Conservation (phyloP, 192 early-diverging fungal genomes). For the Gamsiella multidivaricata region DNA sequence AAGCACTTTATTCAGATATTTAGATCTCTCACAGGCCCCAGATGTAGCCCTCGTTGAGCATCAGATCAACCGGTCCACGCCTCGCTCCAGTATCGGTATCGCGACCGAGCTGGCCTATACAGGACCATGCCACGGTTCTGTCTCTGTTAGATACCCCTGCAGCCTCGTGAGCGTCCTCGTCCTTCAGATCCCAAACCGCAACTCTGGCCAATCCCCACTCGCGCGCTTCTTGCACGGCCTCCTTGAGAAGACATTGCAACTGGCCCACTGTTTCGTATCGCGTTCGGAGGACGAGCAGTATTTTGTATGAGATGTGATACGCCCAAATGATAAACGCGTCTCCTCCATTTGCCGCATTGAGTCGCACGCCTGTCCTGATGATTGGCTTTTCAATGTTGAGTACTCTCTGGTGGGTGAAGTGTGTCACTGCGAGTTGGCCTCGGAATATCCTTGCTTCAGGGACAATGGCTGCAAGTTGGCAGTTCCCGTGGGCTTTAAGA, state of each 20-base stretch:
- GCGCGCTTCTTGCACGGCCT: conserved; percentile 14
- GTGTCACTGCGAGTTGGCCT: background rate
- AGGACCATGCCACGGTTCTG: conserved; percentile 2
- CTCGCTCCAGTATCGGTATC: background rate
- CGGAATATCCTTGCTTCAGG: conserved; percentile 2
- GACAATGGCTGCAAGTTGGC: background rate
- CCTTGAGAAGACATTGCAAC: conserved; percentile 6
- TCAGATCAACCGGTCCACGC: background rate
- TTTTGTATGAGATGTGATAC: background rate
- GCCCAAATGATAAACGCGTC: conserved; percentile 18
- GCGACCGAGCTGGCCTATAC: conserved; percentile 4
- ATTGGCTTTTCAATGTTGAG: background rate
- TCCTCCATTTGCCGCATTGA: conserved; percentile 1
- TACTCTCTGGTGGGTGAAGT: background rate
- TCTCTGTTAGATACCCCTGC: conserved; percentile 14
- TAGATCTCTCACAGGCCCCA: conserved; percentile 6
- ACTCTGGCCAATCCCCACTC: conserved; percentile 6
- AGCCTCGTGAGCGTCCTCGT: background rate
- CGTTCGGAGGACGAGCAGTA: conserved; percentile 3
- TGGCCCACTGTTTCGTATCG: conserved; percentile 11
- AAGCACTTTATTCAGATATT: background rate
- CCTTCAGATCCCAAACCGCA: conserved; percentile 5
- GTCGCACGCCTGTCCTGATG: conserved; percentile 1
- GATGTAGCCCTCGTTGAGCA: conserved; percentile 9
- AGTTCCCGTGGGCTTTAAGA: background rate